phyloP scores from a whole-genome alignment of 495 filamentous ascomycete genomes.

The Pyrenopolyporus hunteri region DNA sequence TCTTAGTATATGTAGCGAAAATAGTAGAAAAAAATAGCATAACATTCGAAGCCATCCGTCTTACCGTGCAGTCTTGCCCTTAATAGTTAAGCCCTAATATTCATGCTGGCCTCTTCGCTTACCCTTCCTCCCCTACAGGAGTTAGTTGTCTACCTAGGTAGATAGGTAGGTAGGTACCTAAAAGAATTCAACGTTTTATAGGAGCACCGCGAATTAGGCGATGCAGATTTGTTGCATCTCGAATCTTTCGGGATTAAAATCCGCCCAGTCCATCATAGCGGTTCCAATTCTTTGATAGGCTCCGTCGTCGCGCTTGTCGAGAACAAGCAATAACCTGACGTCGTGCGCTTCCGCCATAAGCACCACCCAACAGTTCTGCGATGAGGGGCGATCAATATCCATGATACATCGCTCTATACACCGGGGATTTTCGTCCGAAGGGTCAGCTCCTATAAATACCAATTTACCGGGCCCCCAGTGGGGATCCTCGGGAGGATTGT shows the following conservation, averaged over 20 bases:
- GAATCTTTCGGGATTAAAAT: constrained; percentile 19
- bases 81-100: too few relatives aligned
- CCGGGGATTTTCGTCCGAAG: neutral
- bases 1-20: neutral
- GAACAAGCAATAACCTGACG: constrained; percentile 20
- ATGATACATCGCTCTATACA: constrained; percentile 12
- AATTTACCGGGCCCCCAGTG: constrained; percentile 14
- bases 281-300: constrained; percentile 21
- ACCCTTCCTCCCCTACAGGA: too few relatives aligned
- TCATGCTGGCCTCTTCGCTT: too few relatives aligned
- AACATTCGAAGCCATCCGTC: neutral
- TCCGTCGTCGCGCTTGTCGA: constrained; percentile 13
- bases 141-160: too few relatives aligned
- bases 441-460: constrained; percentile 9
- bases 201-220: neutral
- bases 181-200: too few relatives aligned
- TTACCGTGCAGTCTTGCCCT: neutral
- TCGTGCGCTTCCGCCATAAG: constrained; percentile 5
- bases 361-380: constrained; percentile 17
- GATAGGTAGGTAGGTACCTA: too few relatives aligned
- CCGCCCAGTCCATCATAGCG: neutral
- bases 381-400: constrained; percentile 24
- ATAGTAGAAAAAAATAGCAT: constrained; percentile 4
- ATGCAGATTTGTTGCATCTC: constrained; percentile 14
- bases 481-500: constrained; percentile 12